Percentiles rank a stretch among this genome's conserved stretches.
Conservation (phyloP, 768 basidiomycete genomes). For the Kwoniella sp. region DNA sequence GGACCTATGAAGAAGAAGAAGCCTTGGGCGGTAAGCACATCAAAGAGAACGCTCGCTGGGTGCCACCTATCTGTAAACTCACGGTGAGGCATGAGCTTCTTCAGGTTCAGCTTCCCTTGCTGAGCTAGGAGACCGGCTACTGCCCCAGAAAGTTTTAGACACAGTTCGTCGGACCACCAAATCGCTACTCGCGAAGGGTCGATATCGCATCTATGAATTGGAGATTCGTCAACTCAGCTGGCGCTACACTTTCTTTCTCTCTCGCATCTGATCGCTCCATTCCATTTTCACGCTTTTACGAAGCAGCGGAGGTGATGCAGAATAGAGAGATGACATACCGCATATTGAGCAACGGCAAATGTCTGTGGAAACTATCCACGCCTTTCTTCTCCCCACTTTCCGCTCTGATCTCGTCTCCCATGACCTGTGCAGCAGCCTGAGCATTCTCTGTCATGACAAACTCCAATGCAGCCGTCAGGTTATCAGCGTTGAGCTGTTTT, state of each 20-base stretch:
- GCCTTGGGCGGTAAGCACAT: too few relatives aligned
- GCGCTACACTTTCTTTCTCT: too few relatives aligned
- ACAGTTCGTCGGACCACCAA: slow-evolving; percentile 63
- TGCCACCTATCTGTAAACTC: too few relatives aligned
- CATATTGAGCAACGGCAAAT: slow-evolving; percentile 66
- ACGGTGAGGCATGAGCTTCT: slow-evolving; percentile 61
- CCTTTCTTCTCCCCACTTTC: slow-evolving; percentile 54
- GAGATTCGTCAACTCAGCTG: too few relatives aligned
- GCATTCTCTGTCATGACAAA: slow-evolving; percentile 59
- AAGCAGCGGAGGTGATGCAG: too few relatives aligned
- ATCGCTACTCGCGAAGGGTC: slow-evolving; percentile 62
- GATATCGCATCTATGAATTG: slow-evolving; percentile 65
- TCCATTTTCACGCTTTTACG: too few relatives aligned
- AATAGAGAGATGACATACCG: too few relatives aligned
- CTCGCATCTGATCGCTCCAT: too few relatives aligned
- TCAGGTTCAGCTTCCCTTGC: slow-evolving; percentile 58
- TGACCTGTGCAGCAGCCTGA: slow-evolving; percentile 59
- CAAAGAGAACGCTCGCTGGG: too few relatives aligned
- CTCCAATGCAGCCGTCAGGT: slow-evolving; percentile 61
- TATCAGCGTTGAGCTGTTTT: slow-evolving; percentile 60
- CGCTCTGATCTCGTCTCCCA: slow-evolving; percentile 61
- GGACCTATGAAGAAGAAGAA: slow-evolving; percentile 58
- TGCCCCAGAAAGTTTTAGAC: slow-evolving; percentile 61
- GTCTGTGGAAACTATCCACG: slow-evolving; percentile 62
- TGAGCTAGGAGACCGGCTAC: slow-evolving; percentile 62